phyloP scores from a whole-genome alignment of 306 rosid species.

The Vigna nakashimae region DNA sequence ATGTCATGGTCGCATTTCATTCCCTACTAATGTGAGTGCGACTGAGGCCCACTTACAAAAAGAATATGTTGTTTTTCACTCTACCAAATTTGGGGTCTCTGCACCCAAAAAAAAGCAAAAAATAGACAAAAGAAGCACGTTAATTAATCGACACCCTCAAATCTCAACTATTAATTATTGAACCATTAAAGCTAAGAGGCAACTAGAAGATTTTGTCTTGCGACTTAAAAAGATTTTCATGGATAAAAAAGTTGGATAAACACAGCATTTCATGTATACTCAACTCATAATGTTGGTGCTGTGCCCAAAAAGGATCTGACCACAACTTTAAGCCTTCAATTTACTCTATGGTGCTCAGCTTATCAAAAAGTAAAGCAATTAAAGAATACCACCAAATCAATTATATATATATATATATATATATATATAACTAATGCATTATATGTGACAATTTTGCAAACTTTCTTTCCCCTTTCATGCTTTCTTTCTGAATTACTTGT shows the following conservation, averaged over 20 bases:
- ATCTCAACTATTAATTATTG: slow-evolving; percentile 53
- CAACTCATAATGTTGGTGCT: slow-evolving; percentile 55
- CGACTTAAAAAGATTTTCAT: slow-evolving; percentile 44
- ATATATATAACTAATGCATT: slow-evolving; percentile 30
- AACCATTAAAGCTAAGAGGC: slow-evolving; percentile 63
- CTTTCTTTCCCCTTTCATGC: slow-evolving; percentile 43
- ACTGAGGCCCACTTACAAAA: slow-evolving; percentile 61
- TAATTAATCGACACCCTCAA: slow-evolving; percentile 49
- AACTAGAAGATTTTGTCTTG: slow-evolving; percentile 59
- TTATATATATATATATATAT: slow-evolving; percentile 34
- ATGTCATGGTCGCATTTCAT: slow-evolving; percentile 36
- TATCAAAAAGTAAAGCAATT: slow-evolving; percentile 50
- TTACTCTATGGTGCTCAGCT: slow-evolving; percentile 38
- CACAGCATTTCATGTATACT: slow-evolving; percentile 52
- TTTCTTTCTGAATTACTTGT: slow-evolving; percentile 45
- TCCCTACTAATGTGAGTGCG: slow-evolving; percentile 33
- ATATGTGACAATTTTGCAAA: slow-evolving; percentile 48
- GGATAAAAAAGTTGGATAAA: slow-evolving; percentile 67
- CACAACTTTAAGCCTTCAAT: slow-evolving; percentile 57
- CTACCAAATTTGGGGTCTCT: slow-evolving; percentile 57
- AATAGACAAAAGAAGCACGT: slow-evolving; percentile 56
- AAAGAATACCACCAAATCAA: slow-evolving; percentile 42
- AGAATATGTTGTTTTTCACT: slow-evolving; percentile 48
- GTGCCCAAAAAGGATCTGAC: slow-evolving; percentile 57
- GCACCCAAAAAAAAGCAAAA: slow-evolving; percentile 50